Evolutionary conservation across 1,284 basidiomycete species (phyloP).

Genomic region (Xerocomus subilludens): DNA sequence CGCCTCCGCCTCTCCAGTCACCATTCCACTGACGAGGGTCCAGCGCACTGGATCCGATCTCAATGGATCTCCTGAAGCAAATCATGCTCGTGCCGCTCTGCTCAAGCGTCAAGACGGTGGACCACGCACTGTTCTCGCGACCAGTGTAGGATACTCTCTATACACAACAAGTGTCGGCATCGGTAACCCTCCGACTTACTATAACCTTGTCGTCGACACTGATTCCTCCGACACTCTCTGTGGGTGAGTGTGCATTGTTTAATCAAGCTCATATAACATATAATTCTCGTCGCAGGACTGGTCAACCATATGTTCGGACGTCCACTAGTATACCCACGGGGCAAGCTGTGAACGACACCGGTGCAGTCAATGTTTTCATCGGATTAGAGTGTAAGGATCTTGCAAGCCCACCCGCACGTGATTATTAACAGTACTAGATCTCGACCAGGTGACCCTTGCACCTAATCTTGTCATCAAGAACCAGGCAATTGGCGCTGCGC

Average conservation of each 20-base stretch:
- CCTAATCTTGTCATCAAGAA: too few species aligned
- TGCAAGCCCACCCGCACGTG: too few species aligned
- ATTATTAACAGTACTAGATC: too few species aligned
- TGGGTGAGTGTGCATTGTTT: constrained; percentile 42
- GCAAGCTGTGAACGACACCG: constrained; percentile 41
- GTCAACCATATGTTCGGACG: constrained; percentile 39
- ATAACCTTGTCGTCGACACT: constrained; percentile 48
- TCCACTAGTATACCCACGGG: constrained; percentile 44
- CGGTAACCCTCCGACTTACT: constrained; percentile 42
- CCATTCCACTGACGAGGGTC: constrained; percentile 31
- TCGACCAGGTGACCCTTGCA: too few species aligned
- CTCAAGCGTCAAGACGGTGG: constrained; percentile 26
- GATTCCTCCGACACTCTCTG: constrained; percentile 53
- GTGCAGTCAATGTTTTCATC: constrained; percentile 38
- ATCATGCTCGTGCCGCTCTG: constrained; percentile 34
- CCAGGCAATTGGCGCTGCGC: too few species aligned
- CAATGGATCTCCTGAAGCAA: constrained; percentile 8
- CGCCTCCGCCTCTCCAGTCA: constrained; percentile 29
- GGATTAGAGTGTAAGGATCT: constrained; percentile 44
- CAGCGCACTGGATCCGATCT: constrained; percentile 21
- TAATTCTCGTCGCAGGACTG: constrained; percentile 30
- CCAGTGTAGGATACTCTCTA: constrained; percentile 30
- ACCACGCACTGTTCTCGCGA: constrained; percentile 34
- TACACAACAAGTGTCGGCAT: constrained; percentile 44
- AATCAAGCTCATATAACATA: neutral